These are phyloP conservation scores for Medicago truncatula DNA, from an alignment of 306 rosid genomes.

Conservation along the genomic window MtrunA17r5.0-ANR NC_053042.1:35087001-35087500, in stretches of 20 bases:
- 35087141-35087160: conserved; percentile 29
- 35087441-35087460: too few species aligned
- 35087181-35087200: background rate
- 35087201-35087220: background rate
- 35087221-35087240: conserved; percentile 56
- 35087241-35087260: conserved; percentile 73
- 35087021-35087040: conserved; percentile 65
- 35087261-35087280: conserved; percentile 76
- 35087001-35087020: conserved; percentile 66
- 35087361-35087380: too few species aligned
- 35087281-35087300: conserved; percentile 86
- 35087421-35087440: too few species aligned
- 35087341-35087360: too few species aligned
- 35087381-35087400: too few species aligned
- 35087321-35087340: background rate
- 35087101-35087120: conserved; percentile 63
- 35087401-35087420: too few species aligned
- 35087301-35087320: background rate
- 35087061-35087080: conserved; percentile 80
- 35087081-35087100: conserved; percentile 80
- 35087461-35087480: too few species aligned
- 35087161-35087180: background rate
- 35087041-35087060: conserved; percentile 67
- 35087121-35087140: conserved; percentile 63
- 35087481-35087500: too few species aligned